Evolutionary conservation across 2,329 filamentous ascomycete genomes (phyloP).

Genomic region (Colletotrichum truncatum): DNA sequence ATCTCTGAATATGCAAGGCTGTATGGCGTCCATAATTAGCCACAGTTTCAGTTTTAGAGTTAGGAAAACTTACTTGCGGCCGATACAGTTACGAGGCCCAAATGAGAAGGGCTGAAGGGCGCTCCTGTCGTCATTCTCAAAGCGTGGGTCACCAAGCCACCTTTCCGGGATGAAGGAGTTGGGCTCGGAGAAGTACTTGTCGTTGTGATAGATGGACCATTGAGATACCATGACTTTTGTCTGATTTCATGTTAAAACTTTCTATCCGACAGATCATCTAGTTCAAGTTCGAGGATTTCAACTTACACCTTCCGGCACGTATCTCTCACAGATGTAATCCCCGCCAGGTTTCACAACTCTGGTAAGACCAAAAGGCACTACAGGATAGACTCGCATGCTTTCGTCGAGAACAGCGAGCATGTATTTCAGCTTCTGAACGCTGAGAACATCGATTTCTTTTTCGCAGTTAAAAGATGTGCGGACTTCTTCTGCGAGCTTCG

Average conservation of each 20-base stretch:
- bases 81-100: constrained; percentile 60
- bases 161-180: constrained; percentile 53
- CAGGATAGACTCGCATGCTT: constrained; percentile 46
- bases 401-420: constrained; percentile 53
- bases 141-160: constrained; percentile 40
- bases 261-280: no score
- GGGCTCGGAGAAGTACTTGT: constrained; percentile 51
- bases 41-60: background rate
- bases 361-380: constrained; percentile 34
- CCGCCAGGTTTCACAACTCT: constrained; percentile 43
- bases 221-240: constrained; percentile 49
- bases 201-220: constrained; percentile 27
- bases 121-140: constrained; percentile 38
- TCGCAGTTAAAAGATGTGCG: constrained; percentile 44
- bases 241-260: background rate
- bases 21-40: background rate
- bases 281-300: constrained; percentile 2
- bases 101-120: constrained; percentile 57
- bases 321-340: constrained; percentile 39
- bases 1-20: constrained; percentile 58
- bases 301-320: constrained; percentile 46
- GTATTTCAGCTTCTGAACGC: constrained; percentile 44
- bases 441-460: constrained; percentile 47
- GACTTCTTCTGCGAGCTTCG: constrained; percentile 49
- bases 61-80: constrained; percentile 49